Percentiles rank a stretch among this genome's conserved stretches.
These are phyloP conservation scores for Rhizoctonia solani DNA, from an alignment of 1,284 basidiomycete genomes.

Conservation along the genomic window DNA sequence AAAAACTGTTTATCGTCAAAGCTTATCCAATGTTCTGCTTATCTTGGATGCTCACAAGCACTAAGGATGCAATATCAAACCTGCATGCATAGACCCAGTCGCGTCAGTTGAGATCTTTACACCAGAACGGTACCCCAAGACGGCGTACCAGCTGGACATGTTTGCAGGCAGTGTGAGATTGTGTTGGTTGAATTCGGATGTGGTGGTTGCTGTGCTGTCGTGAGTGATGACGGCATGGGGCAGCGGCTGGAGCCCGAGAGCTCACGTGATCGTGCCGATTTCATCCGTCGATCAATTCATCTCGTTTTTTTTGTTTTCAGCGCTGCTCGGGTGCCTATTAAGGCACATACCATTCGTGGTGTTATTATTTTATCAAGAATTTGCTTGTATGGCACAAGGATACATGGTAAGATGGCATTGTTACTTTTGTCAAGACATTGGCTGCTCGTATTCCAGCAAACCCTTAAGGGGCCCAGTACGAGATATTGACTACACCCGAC, in stretches of 20 bases:
- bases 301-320: not conserved
- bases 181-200: no score
- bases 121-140: not conserved
- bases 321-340: no score
- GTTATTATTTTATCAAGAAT: no score
- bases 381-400: no score
- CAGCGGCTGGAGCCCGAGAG: not conserved
- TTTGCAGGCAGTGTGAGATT: no score
- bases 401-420: no score
- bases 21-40: not conserved
- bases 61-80: conserved; percentile 21
- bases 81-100: not conserved
- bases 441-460: no score
- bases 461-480: no score
- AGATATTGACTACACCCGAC: no score
- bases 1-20: not conserved
- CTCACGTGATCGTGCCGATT: not conserved
- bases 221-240: not conserved
- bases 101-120: not conserved
- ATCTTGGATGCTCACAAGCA: not conserved
- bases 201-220: not conserved
- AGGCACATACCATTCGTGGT: not conserved
- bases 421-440: no score
- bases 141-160: conserved; percentile 26
- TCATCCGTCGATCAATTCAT: not conserved